phyloP scores from a whole-genome alignment of 2,329 filamentous ascomycete species.

The Byssothecium circinans region DNA sequence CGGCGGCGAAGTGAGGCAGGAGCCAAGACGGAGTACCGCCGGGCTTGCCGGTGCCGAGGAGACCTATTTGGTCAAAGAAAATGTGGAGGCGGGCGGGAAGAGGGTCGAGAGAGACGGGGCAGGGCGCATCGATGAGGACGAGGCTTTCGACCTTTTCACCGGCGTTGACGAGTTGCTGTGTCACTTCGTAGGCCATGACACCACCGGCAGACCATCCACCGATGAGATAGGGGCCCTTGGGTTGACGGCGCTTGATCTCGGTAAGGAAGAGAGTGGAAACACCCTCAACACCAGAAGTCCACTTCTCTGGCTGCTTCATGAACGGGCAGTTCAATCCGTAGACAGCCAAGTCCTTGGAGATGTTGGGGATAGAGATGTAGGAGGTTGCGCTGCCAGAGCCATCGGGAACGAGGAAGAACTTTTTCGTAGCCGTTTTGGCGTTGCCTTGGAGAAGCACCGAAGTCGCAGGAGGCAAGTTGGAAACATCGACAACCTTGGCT shows the following conservation, averaged over 20 bases:
- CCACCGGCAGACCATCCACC: constrained; percentile 60
- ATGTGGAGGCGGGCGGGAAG: constrained; percentile 62
- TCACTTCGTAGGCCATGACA: constrained; percentile 57
- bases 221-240: constrained; percentile 60
- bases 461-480: constrained; percentile 50
- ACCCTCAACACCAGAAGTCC: constrained; percentile 65
- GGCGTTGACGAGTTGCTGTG: constrained; percentile 51
- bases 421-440: constrained; percentile 58
- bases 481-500: constrained; percentile 44
- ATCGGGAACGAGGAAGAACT: constrained; percentile 56
- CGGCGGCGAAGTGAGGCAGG: constrained; percentile 70
- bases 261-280: constrained; percentile 66
- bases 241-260: constrained; percentile 72
- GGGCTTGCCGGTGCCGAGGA: constrained; percentile 64
- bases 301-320: constrained; percentile 69
- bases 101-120: constrained; percentile 54
- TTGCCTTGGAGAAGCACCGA: constrained; percentile 62
- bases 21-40: constrained; percentile 71
- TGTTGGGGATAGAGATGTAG: constrained; percentile 63
- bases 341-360: constrained; percentile 54
- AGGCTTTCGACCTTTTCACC: constrained; percentile 55
- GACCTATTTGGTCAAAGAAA: constrained; percentile 72
- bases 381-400: constrained; percentile 65
- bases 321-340: constrained; percentile 68
- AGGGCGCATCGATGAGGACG: constrained; percentile 57